Percentiles rank a stretch among this genome's conserved stretches.
phyloP scores from a whole-genome alignment of 1,284 basidiomycete genomes.

The Ganoderma multipileum region DNA sequence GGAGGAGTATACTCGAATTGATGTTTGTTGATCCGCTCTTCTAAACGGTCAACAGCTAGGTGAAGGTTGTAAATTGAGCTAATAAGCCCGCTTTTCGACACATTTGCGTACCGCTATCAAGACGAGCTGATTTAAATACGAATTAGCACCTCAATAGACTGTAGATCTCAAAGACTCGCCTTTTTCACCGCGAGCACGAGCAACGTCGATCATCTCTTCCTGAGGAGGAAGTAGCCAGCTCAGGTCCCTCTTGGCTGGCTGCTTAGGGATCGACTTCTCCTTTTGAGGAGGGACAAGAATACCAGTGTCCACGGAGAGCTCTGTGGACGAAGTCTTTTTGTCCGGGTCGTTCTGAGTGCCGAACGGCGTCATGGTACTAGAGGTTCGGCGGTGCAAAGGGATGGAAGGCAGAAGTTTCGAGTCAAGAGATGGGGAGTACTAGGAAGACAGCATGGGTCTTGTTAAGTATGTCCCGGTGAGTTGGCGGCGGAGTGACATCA shows the following conservation, averaged over 20 bases:
- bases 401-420: neutral
- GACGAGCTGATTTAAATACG: conserved; percentile 6
- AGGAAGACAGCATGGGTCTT: neutral
- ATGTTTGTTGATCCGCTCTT: conserved; percentile 24
- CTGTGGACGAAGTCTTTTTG: conserved; percentile 13
- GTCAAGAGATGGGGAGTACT: neutral
- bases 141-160: neutral
- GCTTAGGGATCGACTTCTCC: conserved; percentile 20
- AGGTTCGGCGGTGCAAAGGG: neutral
- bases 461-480: conserved; percentile 1
- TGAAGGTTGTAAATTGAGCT: neutral
- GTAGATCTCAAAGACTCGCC: neutral
- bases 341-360: conserved; percentile 22
- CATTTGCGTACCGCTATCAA: conserved; percentile 14
- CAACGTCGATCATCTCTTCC: conserved; percentile 10
- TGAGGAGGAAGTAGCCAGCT: conserved; percentile 20
- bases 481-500: conserved; percentile 23
- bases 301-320: conserved; percentile 24
- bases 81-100: neutral
- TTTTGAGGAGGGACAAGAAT: conserved; percentile 32
- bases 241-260: neutral
- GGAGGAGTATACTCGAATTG: conserved; percentile 19
- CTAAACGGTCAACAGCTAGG: conserved; percentile 26
- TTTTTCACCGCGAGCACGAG: conserved; percentile 17
- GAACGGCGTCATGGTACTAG: conserved; percentile 30